Evolutionary conservation across 2,329 filamentous ascomycete genomes (phyloP).

Genomic region (Neofusicoccum kwambonambiense): DNA sequence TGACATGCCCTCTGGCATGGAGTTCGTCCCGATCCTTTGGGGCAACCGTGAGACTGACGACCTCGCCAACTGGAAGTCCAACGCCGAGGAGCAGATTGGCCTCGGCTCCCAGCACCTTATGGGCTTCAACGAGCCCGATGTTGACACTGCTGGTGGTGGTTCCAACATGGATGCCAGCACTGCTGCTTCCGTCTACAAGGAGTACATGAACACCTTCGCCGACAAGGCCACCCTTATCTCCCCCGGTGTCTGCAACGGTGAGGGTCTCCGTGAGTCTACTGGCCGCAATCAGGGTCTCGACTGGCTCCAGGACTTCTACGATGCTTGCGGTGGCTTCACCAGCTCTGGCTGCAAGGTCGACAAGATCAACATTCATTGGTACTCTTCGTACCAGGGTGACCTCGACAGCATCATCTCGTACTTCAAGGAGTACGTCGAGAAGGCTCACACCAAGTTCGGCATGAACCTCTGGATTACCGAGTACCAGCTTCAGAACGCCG

Average conservation of each 20-base stretch:
- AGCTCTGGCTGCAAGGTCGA: slow-evolving; percentile 52
- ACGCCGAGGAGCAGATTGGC: slow-evolving; percentile 53
- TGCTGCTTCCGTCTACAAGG: slow-evolving; percentile 55
- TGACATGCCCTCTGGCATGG: slow-evolving; percentile 41
- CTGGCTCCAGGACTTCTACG: slow-evolving; percentile 57
- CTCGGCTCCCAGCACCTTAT: slow-evolving; percentile 59
- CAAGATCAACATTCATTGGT: slow-evolving; percentile 66
- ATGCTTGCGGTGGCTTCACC: slow-evolving; percentile 53
- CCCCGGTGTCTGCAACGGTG: slow-evolving; percentile 63
- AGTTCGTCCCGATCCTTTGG: slow-evolving; percentile 67
- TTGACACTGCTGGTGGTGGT: slow-evolving; percentile 55
- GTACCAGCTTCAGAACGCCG: slow-evolving; percentile 55
- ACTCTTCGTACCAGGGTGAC: slow-evolving; percentile 42
- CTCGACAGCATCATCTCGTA: slow-evolving; percentile 44
- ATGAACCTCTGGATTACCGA: slow-evolving; percentile 63
- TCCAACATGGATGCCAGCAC: slow-evolving; percentile 54
- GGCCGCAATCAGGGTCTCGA: slow-evolving; percentile 47
- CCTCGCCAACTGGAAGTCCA: slow-evolving; percentile 50
- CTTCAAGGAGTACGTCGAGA: slow-evolving; percentile 56
- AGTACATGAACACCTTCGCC: slow-evolving; percentile 57
- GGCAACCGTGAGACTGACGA: slow-evolving; percentile 45
- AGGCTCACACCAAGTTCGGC: slow-evolving; percentile 39
- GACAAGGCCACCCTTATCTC: slow-evolving; percentile 56
- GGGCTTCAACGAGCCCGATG: slow-evolving; percentile 72
- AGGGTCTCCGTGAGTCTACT: slow-evolving; percentile 22